Conservation (phyloP, 495 filamentous ascomycete species). For the Chaetomium fimeti region DNA sequence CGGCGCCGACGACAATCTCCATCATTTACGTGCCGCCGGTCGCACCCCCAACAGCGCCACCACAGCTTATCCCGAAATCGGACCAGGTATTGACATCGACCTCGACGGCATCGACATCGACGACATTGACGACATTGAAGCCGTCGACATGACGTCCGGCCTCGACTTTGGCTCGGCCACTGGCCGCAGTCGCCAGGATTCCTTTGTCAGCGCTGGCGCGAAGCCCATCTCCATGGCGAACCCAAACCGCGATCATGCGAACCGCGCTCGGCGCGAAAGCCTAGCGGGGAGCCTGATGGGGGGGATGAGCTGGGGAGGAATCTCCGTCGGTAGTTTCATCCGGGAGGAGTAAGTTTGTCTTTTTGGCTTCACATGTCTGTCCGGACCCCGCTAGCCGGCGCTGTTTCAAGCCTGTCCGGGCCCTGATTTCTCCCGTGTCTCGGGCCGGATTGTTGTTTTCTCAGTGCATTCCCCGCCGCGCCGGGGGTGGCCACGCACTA, state of each 20-base stretch:
- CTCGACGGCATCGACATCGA: slow-evolving; percentile 17
- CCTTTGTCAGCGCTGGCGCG: slow-evolving; percentile 73
- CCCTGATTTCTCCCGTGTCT: slow-evolving; percentile 20
- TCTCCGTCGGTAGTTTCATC: slow-evolving; percentile 95
- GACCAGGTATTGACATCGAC: not conserved
- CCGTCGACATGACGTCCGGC: slow-evolving; percentile 59
- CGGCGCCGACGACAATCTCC: slow-evolving; percentile 25
- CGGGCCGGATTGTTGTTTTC: slow-evolving; percentile 17
- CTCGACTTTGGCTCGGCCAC: slow-evolving; percentile 56
- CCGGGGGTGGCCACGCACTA: slow-evolving; percentile 17
- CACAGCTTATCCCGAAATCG: slow-evolving; percentile 4
- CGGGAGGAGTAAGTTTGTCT: slow-evolving; percentile 84
- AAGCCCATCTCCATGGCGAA: slow-evolving; percentile 83
- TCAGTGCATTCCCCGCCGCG: slow-evolving; percentile 15
- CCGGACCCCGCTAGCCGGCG: not conserved
- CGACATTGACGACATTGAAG: slow-evolving; percentile 38
- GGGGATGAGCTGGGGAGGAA: slow-evolving; percentile 97
- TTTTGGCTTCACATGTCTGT: not conserved
- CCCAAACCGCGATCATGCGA: slow-evolving; percentile 65
- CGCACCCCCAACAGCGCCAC: slow-evolving; percentile 20
- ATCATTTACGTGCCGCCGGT: slow-evolving; percentile 42
- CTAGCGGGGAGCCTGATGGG: slow-evolving; percentile 82
- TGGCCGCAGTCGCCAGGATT: slow-evolving; percentile 64
- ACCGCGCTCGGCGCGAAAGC: slow-evolving; percentile 72
- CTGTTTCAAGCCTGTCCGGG: slow-evolving; percentile 8